phyloP scores from a whole-genome alignment of 164 flowering plant genomes.

The Malania oleifera region DNA sequence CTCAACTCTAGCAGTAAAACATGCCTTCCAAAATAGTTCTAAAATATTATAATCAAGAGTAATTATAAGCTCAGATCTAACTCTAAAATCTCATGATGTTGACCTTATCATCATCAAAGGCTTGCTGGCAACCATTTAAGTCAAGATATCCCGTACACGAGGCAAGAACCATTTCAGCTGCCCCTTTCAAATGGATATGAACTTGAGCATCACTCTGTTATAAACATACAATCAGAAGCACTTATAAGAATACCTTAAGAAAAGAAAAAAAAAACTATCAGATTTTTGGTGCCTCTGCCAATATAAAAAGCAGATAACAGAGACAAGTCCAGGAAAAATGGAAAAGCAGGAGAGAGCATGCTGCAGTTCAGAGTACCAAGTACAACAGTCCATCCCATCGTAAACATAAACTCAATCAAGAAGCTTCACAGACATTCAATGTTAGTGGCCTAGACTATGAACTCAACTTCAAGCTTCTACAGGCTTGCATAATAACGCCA shows the following conservation, averaged over 20 bases:
- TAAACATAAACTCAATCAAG: too few species aligned
- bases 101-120: slow-evolving; percentile 36
- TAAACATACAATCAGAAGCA: neutral
- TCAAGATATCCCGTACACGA: slow-evolving; percentile 37
- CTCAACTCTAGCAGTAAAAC: neutral
- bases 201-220: slow-evolving; percentile 36
- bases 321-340: too few species aligned
- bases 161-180: slow-evolving; percentile 44
- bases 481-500: too few species aligned
- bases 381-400: too few species aligned
- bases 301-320: too few species aligned
- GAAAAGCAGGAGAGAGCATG: too few species aligned
- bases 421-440: too few species aligned
- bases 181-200: slow-evolving; percentile 49
- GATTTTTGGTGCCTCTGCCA: too few species aligned
- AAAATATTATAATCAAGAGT: neutral
- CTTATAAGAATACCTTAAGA: neutral
- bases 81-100: neutral
- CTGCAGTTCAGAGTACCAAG: too few species aligned
- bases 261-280: too few species aligned
- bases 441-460: too few species aligned
- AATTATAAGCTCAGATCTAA: neutral
- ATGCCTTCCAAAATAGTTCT: slow-evolving; percentile 21
- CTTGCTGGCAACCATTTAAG: slow-evolving; percentile 28
- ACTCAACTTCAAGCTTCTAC: too few species aligned